Conservation (phyloP, 2,329 filamentous ascomycete genomes). For the Colletotrichum trifolii region DNA sequence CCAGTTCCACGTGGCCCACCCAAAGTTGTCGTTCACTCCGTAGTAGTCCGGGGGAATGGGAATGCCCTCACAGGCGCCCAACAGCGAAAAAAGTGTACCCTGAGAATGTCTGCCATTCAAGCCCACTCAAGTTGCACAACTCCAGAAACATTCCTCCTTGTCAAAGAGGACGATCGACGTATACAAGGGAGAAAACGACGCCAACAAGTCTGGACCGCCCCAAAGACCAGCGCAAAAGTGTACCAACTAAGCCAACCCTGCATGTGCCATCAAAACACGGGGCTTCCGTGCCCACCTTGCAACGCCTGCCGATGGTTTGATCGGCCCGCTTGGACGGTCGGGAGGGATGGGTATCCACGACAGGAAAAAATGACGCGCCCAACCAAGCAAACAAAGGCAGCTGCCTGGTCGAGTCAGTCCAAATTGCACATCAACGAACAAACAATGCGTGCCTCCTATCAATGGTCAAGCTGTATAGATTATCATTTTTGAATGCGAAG, state of each 20-base stretch:
- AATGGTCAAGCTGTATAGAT: conserved; percentile 10
- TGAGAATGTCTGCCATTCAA: no score
- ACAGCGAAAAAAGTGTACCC: no score
- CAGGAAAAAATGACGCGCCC: conserved; percentile 12
- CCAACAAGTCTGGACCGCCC: not conserved
- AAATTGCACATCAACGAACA: not conserved
- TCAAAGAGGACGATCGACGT: not conserved
- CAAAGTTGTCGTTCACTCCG: no score
- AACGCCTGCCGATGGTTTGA: conserved; percentile 2
- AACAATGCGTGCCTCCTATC: not conserved
- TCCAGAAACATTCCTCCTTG: no score
- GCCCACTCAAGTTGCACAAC: no score
- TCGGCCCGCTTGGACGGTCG: conserved; percentile 22
- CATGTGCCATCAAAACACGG: conserved; percentile 16
- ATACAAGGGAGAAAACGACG: not conserved
- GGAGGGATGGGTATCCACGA: not conserved
- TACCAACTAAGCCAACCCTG: not conserved
- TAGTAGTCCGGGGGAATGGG: no score
- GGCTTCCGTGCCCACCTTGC: conserved; percentile 4
- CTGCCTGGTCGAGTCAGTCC: not conserved
- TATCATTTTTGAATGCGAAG: conserved; percentile 25
- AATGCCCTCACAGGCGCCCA: no score
- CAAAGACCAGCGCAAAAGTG: not conserved
- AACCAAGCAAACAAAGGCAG: not conserved
- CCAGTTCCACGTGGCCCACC: no score